Evolutionary conservation across 768 basidiomycete genomes (phyloP).

Genomic region (Trichaptum fuscoviolaceum): DNA sequence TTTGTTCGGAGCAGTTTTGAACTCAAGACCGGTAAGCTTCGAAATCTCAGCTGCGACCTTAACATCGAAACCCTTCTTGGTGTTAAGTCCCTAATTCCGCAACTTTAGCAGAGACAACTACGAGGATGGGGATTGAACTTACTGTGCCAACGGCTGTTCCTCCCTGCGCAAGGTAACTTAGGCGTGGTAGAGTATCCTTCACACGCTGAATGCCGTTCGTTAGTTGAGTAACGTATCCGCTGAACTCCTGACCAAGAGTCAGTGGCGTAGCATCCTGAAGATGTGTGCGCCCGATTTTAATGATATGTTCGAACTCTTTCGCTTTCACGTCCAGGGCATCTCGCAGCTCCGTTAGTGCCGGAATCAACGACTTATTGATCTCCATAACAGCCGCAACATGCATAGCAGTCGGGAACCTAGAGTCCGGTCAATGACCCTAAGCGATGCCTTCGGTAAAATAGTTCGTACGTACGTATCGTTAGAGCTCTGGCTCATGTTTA

Average conservation of each 20-base stretch:
- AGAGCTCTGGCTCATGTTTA: conserved; percentile 98
- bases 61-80: conserved; percentile 93
- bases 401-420: conserved; percentile 97
- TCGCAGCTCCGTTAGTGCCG: conserved; percentile 78
- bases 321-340: conserved; percentile 82
- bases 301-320: conserved; percentile 81
- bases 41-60: conserved; percentile 91
- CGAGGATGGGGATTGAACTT: conserved; percentile 24
- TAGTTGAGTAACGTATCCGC: conserved; percentile 94
- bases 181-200: conserved; percentile 73
- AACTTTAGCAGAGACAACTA: not conserved
- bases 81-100: conserved; percentile 80
- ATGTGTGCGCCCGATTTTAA: conserved; percentile 98
- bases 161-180: conserved; percentile 91
- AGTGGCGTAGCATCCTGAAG: conserved; percentile 95
- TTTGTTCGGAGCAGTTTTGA: conserved; percentile 98
- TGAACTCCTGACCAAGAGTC: conserved; percentile 98
- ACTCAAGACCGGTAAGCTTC: conserved; percentile 83
- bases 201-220: conserved; percentile 85
- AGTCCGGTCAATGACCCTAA: not conserved
- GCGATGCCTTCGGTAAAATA: not conserved
- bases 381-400: conserved; percentile 95
- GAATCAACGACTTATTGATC: conserved; percentile 71
- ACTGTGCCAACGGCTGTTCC: conserved; percentile 99
- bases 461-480: conserved; percentile 81